Base-by-base conservation (phyloP, 306 rosid species). In the Cicer pinnatifidum region DNA sequence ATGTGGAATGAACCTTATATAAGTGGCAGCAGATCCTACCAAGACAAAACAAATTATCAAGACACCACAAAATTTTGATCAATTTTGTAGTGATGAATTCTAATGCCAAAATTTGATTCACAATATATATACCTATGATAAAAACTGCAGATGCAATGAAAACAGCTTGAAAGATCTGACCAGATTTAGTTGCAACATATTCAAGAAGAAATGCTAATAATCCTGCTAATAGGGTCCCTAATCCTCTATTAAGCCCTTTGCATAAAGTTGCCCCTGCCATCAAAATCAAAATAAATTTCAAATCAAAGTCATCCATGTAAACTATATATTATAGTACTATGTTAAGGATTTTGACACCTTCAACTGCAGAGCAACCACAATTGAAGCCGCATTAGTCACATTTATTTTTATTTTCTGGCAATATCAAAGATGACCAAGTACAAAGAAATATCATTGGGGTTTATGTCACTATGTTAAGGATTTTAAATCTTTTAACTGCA, bases 181-280 rank as follows among this genome's bases (percentile, higher is more conserved):
- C 87, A 8, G 89, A 74, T 17, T 52, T 57, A 64, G 72, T 64
- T 39, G 95, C 87, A 52, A 85, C 72, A 73, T 69, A 88, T 84
- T 90, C 86, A 3, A 90, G 57, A 23, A 89, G 63, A 70, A 90
- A 82, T 9, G 96, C 93, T 57, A 93, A 62, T 72, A 86, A 73
- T 75, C 96, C 97, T 8, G 97, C 97, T 69, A 89, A 40, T 3
- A 93, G 54, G 16, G 98, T 90, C 78, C 98, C 98, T 56, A 93
- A 61, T 76, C 93, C 98, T 87, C 98, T 89, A 72, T 93, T 93
- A 0, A 93, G 84, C 44, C 97, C 98, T 81, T 93, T 93, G 93
- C 93, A 89, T 53, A 93, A 76, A 19, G 98, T 93, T 81, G 97
- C 98, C 66, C 98, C 97, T 93, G 75, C 78, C 15, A 41, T 15